Base-by-base conservation (phyloP, 2,329 filamentous ascomycete species). In the Colletotrichum sp. region DNA sequence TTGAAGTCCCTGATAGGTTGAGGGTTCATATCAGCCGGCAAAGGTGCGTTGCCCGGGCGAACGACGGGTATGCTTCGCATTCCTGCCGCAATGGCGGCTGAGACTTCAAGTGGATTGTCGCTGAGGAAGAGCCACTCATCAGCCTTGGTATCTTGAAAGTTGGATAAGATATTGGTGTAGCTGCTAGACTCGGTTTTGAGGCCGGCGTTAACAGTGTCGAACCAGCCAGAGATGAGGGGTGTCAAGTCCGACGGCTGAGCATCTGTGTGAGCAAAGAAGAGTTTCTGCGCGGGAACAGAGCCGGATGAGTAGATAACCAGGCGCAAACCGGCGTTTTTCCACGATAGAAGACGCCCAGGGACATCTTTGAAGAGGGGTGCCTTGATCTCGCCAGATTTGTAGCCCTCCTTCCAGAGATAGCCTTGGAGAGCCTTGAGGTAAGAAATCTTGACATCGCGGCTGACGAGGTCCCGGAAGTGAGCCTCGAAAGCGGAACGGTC, bases 251-350 rank as follows among this genome's bases (percentile, higher is more conserved):
- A 86, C 22, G 88, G 88, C 75, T 89, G 85, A 9, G 90, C 88
- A 77, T 90, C 86, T 57, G 91, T 93, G 81, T 96, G 92, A 76
- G 89, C 88, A 84, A 96, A 96, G 77, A 96, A 89, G 77, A 96
- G 87, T 85, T 95, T 95, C 88, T 97, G 95, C 16, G 95, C 95
- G 24, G 93, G 89, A 8, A 96, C 93, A 26, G 94, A 96, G 36
- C 95, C 95, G 15, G 94, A 96, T 6, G 94, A 96, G 86, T 96
- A 97, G 81, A 97, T 96, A 80, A 94, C 91, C 78, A 96, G 89
- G 75, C 87, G 87, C 77, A 91, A 86, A 30, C 89, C 90, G 34
- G 87, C 83, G 18, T 84, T 82, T 71, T 89, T 88, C 91, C 94
- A 96, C 59, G 85, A 80, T 69, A 87, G 84, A 77, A 96, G 87